These are phyloP conservation scores for Annona squamosa DNA, from an alignment of 164 flowering plant genomes.

Conservation along the genomic window DNA sequence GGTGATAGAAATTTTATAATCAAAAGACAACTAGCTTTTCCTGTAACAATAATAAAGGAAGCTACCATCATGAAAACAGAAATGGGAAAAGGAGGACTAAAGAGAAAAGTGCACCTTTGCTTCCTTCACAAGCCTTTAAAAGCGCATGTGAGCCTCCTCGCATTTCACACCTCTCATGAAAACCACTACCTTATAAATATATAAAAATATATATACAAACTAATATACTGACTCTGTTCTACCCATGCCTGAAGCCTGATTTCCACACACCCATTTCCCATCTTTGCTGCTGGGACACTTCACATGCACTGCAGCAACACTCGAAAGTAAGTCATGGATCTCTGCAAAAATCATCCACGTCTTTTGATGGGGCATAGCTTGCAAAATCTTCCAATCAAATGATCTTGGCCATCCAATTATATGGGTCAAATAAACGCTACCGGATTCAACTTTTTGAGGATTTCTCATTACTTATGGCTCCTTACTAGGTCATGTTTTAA, in stretches of 20 bases:
- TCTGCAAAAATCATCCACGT: background rate
- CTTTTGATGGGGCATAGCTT: background rate
- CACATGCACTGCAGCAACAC: background rate
- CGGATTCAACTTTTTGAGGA: no score
- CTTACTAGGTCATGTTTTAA: no score
- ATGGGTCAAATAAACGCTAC: background rate
- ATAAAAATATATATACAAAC: no score
- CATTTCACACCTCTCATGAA: background rate
- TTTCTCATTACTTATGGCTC: no score
- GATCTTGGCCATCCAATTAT: background rate
- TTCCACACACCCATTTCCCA: background rate
- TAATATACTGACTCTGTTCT: no score
- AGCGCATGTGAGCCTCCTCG: background rate
- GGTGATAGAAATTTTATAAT: background rate
- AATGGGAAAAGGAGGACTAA: background rate
- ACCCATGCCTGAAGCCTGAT: background rate
- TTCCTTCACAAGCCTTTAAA: background rate
- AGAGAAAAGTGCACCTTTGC: background rate
- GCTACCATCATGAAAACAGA: background rate
- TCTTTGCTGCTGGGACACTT: background rate
- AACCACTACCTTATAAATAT: background rate
- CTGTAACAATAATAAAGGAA: background rate
- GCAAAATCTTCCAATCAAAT: background rate
- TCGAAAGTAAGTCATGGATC: no score
- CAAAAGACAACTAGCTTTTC: background rate